Evolutionary conservation across 2,329 filamentous ascomycete species (phyloP).

Genomic region (Drechslerella stenobrocha): DNA sequence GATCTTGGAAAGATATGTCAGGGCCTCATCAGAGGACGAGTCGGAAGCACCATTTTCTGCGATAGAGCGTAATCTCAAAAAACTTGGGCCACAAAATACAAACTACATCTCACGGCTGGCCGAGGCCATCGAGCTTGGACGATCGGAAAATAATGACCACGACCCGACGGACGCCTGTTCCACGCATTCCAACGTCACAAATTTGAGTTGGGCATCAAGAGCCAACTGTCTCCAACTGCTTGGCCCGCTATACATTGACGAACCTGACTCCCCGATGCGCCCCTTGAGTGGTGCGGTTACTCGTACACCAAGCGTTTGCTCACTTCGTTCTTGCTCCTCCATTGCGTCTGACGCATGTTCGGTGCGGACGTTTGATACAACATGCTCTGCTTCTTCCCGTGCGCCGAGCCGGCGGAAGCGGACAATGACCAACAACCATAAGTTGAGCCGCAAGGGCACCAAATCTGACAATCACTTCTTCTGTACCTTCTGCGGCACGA

Average conservation of each 20-base stretch:
- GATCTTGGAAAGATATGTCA: slow-evolving; percentile 40
- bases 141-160: not conserved
- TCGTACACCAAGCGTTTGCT: slow-evolving; percentile 30
- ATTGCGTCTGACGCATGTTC: slow-evolving; percentile 30
- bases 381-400: slow-evolving; percentile 31
- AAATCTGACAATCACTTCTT: slow-evolving; percentile 45
- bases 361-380: slow-evolving; percentile 10
- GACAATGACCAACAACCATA: slow-evolving; percentile 47
- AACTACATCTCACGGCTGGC: not conserved
- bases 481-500: slow-evolving; percentile 45
- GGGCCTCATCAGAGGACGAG: slow-evolving; percentile 40
- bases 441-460: slow-evolving; percentile 17
- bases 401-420: slow-evolving; percentile 37
- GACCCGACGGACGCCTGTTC: slow-evolving; percentile 22
- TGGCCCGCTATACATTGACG: slow-evolving; percentile 12
- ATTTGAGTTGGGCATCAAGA: slow-evolving; percentile 20
- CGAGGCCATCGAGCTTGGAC: not conserved
- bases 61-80: slow-evolving; percentile 28
- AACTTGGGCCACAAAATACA: slow-evolving; percentile 10
- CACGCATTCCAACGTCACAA: slow-evolving; percentile 23
- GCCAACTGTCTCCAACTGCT: slow-evolving; percentile 25
- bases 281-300: not conserved
- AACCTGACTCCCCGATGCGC: not conserved
- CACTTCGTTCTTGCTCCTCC: slow-evolving; percentile 30
- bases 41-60: slow-evolving; percentile 39